Conservation (phyloP, 345 rosid species). For the Salix brachista region DNA sequence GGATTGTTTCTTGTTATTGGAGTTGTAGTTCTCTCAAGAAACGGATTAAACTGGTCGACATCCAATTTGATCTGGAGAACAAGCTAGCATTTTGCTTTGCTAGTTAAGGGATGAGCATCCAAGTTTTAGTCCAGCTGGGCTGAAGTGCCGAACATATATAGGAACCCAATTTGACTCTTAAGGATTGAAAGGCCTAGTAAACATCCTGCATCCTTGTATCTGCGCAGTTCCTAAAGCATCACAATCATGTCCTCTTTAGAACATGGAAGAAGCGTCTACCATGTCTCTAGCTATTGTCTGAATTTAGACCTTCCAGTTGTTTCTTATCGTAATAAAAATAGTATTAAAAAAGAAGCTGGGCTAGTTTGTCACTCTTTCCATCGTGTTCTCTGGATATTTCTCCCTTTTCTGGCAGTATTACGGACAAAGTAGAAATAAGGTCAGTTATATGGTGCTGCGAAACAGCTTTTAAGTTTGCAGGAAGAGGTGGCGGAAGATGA, state of each 20-base stretch:
- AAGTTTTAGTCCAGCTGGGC: not conserved
- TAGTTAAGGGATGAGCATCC: not conserved
- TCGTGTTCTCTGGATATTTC: not conserved
- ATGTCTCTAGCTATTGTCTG: not conserved
- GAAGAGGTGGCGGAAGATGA: not conserved
- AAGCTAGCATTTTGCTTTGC: not conserved
- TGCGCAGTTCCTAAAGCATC: not conserved
- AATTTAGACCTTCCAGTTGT: not conserved
- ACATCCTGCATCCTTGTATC: not conserved
- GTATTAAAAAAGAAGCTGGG: not conserved
- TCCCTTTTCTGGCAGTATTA: not conserved
- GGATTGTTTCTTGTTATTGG: not conserved
- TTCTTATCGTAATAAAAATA: not conserved
- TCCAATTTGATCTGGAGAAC: not conserved
- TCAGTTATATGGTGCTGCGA: not conserved
- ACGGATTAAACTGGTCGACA: not conserved
- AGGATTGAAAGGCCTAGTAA: not conserved
- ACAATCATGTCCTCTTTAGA: not conserved
- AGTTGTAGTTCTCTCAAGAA: not conserved
- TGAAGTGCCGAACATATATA: not conserved
- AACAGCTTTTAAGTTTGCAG: not conserved
- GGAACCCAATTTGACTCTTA: not conserved
- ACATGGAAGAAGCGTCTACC: not conserved
- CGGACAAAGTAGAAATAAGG: not conserved
- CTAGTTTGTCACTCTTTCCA: not conserved